Conservation (phyloP, 1,284 basidiomycete species). For the Cutaneotrichosporon mucoides region DNA sequence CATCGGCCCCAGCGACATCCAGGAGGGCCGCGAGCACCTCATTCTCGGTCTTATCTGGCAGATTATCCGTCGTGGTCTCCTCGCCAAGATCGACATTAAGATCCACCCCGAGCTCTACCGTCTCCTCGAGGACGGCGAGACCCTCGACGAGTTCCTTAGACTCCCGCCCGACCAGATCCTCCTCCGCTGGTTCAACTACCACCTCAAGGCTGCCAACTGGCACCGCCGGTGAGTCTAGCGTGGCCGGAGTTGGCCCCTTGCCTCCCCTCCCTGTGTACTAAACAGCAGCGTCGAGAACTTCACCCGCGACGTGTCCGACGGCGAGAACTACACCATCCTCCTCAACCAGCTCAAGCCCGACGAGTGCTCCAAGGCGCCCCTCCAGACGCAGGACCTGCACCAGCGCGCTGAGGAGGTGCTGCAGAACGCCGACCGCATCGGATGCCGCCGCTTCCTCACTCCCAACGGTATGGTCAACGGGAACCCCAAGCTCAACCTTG, state of each 20-base stretch:
- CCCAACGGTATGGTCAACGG: slow-evolving; percentile 85
- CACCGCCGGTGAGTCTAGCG: slow-evolving; percentile 60
- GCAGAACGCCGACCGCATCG: slow-evolving; percentile 88
- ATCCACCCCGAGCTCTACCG: slow-evolving; percentile 95
- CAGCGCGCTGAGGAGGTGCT: slow-evolving; percentile 86
- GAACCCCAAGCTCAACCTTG: slow-evolving; percentile 97
- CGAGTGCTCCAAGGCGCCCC: slow-evolving; percentile 84
- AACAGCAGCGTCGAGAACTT: slow-evolving; percentile 85
- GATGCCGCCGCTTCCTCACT: slow-evolving; percentile 93
- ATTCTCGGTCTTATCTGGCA: slow-evolving; percentile 99
- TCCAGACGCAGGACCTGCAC: slow-evolving; percentile 77
- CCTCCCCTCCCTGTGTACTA: not conserved
- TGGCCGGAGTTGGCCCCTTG: not conserved
- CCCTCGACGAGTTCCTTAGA: slow-evolving; percentile 87
- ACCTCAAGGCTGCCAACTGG: slow-evolving; percentile 93
- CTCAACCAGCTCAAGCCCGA: slow-evolving; percentile 93
- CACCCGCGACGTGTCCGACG: slow-evolving; percentile 88
- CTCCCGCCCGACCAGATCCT: slow-evolving; percentile 96
- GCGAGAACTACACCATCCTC: slow-evolving; percentile 94
- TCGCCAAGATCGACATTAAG: slow-evolving; percentile 96
- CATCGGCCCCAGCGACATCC: slow-evolving; percentile 88
- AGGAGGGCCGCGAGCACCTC: slow-evolving; percentile 91
- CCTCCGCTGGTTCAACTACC: slow-evolving; percentile 97
- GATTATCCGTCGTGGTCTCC: slow-evolving; percentile 87
- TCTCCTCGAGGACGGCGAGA: slow-evolving; percentile 93